phyloP scores from a whole-genome alignment of 345 rosid species.

The Lepidium sativum region DNA sequence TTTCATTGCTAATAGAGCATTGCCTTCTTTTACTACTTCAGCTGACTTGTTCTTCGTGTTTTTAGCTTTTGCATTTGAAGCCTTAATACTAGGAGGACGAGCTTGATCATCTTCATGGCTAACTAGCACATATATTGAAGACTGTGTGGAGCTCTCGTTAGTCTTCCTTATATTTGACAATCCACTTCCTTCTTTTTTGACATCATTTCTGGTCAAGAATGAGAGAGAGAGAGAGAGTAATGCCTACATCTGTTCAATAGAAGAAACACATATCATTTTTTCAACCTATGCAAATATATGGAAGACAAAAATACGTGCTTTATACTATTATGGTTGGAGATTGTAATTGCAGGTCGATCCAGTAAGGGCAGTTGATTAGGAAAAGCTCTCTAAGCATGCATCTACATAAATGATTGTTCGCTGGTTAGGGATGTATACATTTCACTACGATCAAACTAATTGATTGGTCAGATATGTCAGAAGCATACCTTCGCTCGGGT shows the following conservation, averaged over 20 bases:
- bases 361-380: conserved; percentile 80
- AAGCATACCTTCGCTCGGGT: conserved; percentile 63
- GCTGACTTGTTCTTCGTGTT: too few relatives aligned
- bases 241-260: conserved; percentile 42
- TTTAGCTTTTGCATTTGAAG: too few relatives aligned
- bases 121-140: too few relatives aligned
- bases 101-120: too few relatives aligned
- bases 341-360: conserved; percentile 83
- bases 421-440: background rate
- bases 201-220: too few relatives aligned
- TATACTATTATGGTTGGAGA: conserved; percentile 76
- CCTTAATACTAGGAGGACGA: too few relatives aligned
- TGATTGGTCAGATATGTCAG: conserved; percentile 4
- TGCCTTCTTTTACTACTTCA: too few relatives aligned
- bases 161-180: too few relatives aligned
- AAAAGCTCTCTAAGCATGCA: conserved; percentile 95
- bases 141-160: too few relatives aligned
- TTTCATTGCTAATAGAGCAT: too few relatives aligned
- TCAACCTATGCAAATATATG: background rate
- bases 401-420: conserved; percentile 30
- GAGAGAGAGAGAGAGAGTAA: too few relatives aligned
- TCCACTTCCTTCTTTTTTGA: too few relatives aligned
- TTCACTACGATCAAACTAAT: background rate
- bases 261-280: conserved; percentile 3
- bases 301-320: background rate